These are phyloP conservation scores for Bolboschoenoplectus hybrid DNA, from an alignment of 202 grass and related monocot genomes.

Conservation along the genomic window DNA sequence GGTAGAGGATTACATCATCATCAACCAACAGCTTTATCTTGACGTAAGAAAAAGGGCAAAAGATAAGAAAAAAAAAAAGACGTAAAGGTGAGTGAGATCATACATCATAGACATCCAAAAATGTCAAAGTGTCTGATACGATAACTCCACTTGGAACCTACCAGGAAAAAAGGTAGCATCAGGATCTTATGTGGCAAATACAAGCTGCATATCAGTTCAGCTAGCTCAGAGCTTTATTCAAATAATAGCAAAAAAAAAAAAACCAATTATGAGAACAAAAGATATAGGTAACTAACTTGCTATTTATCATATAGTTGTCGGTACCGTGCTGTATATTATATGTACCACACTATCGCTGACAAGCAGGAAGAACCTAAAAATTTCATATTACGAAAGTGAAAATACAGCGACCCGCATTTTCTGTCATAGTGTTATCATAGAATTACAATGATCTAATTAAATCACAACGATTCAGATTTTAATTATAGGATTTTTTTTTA, in stretches of 20 bases:
- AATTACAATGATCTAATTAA: no score
- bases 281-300: background rate
- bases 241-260: background rate
- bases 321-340: background rate
- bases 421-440: no score
- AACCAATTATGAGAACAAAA: background rate
- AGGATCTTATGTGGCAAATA: constrained; percentile 27
- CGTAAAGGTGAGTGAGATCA: background rate
- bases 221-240: background rate
- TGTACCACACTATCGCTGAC: background rate
- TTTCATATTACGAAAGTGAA: background rate
- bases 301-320: background rate
- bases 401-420: no score
- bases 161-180: constrained; percentile 12
- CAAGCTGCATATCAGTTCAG: background rate
- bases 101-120: background rate
- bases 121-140: constrained; percentile 12
- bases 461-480: no score
- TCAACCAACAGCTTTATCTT: background rate
- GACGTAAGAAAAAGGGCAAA: background rate
- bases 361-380: background rate
- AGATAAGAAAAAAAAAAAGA: background rate
- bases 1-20: background rate
- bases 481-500: no score
- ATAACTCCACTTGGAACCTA: constrained; percentile 10